Evolutionary conservation across 495 filamentous ascomycete genomes (phyloP).

Genomic region (Astrocystis sublimbata): DNA sequence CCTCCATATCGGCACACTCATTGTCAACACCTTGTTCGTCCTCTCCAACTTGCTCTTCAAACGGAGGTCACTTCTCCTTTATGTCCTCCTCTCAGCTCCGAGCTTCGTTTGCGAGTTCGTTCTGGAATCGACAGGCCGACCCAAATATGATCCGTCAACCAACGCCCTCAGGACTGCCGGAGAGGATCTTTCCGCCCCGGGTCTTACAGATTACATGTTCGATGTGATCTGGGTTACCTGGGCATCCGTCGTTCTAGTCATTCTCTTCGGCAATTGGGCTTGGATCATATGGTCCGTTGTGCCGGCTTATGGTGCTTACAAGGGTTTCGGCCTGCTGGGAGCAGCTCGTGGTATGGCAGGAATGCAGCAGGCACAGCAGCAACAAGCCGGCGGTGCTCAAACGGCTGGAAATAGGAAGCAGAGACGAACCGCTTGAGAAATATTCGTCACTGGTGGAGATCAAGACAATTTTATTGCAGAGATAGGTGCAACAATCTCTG

Average conservation of each 20-base stretch:
- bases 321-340: conserved; percentile 67
- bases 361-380: conserved; percentile 38
- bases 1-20: conserved; percentile 72
- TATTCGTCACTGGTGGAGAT: background rate
- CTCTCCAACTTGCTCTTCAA: conserved; percentile 67
- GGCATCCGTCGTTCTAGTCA: conserved; percentile 64
- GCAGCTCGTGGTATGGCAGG: conserved; percentile 67
- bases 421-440: conserved; percentile 39
- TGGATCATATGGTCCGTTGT: conserved; percentile 75
- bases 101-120: conserved; percentile 76
- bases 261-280: conserved; percentile 70
- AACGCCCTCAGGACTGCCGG: conserved; percentile 72
- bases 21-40: conserved; percentile 72
- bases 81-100: conserved; percentile 70
- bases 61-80: conserved; percentile 66
- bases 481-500: background rate
- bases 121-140: conserved; percentile 80
- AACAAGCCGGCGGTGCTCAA: conserved; percentile 33
- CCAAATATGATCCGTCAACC: conserved; percentile 61
- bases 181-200: conserved; percentile 85
- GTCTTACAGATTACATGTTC: conserved; percentile 96
- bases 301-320: conserved; percentile 68
- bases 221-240: conserved; percentile 93
- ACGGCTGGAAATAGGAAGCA: conserved; percentile 53
- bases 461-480: background rate